Base-by-base conservation (phyloP, 2,329 filamentous ascomycete genomes). In the Biscogniauxia mediterranea region DNA sequence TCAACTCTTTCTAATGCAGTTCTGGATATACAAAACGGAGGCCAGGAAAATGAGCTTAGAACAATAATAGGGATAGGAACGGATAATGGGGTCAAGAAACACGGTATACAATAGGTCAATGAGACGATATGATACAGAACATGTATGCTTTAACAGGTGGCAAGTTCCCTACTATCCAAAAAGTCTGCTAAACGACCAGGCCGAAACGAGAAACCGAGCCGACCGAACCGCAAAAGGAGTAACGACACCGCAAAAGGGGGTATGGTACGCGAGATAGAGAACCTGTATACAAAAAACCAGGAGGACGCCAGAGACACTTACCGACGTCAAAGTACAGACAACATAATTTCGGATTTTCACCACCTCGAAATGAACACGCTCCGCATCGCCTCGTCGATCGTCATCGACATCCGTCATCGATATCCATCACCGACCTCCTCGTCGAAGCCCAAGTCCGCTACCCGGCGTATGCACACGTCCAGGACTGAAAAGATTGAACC, bases 401-500 rank as follows among this genome's bases (percentile, higher is more conserved):
- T 66, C 56, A 72, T 58, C 67, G 70, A 32, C 28, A 9, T 32
- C 28, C 28, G 7, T 66, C 56, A 72, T 56, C 67, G 70, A 13
- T n/a, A n/a, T n/a, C 28, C 28, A 32, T 66, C 56, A 72, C 58
- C 67, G 70, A 13, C 69, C 68, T 11, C 67, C 66, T 63, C 70
- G 67, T 25, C 70, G 66, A 46, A 71, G 54, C n/a, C 71, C 71
- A 5, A 72, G 50, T 26, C 64, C 58, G 19, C 65, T 60, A 17
- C 65, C 62, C 13, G 75, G 75, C 55, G 75, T 76, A 46, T 73
- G 68, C 68, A 80, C 75, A 50, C 72, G 74, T 21, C 72, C 73
- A 20, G 76, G 70, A 56, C 75, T 76, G 56, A 85, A 84, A 69
- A 85, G 79, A 26, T 77, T 77, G 65, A 85, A 85, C 9, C 75